Percentiles rank a stretch among this genome's conserved stretches.
Evolutionary conservation across 1,139 yeast species (phyloP).

Genomic region (Scheffersomyces titani): DNA sequence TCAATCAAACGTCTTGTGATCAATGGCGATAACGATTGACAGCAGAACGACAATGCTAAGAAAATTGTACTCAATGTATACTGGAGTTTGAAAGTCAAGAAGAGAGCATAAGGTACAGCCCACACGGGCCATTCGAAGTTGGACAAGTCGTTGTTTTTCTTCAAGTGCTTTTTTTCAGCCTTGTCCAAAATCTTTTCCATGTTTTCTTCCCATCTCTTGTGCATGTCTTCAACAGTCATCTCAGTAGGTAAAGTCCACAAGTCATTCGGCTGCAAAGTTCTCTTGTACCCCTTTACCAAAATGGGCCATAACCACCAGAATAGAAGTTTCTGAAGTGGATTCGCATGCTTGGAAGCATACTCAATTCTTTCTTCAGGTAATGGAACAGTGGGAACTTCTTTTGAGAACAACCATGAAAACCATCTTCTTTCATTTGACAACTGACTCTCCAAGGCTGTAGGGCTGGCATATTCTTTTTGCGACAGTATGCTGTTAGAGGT

Average conservation of each 20-base stretch:
- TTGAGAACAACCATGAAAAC: slow-evolving; percentile 31
- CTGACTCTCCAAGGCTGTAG: slow-evolving; percentile 6
- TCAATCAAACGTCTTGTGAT: slow-evolving; percentile 41
- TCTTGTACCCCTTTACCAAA: slow-evolving; percentile 41
- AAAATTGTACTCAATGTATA: slow-evolving; percentile 35
- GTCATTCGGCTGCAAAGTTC: slow-evolving; percentile 44
- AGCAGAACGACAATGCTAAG: slow-evolving; percentile 38
- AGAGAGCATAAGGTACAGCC: slow-evolving; percentile 38
- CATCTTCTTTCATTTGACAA: slow-evolving; percentile 18
- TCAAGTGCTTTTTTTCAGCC: slow-evolving; percentile 25
- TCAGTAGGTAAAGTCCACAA: slow-evolving; percentile 40
- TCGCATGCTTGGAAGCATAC: slow-evolving; percentile 39
- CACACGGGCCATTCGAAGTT: slow-evolving; percentile 38
- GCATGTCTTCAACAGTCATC: slow-evolving; percentile 42
- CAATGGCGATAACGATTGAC: slow-evolving; percentile 45
- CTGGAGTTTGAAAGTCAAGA: slow-evolving; percentile 39
- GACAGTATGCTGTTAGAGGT: slow-evolving; percentile 1
- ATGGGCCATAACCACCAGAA: slow-evolving; percentile 48
- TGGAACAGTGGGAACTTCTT: slow-evolving; percentile 35
- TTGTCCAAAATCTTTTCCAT: slow-evolving; percentile 24
- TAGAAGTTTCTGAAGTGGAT: slow-evolving; percentile 26
- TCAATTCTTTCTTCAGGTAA: slow-evolving; percentile 36
- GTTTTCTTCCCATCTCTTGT: slow-evolving; percentile 27
- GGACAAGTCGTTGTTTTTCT: slow-evolving; percentile 22
- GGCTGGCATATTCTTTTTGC: not conserved